Conservation (phyloP, 139 green algal species). For the Tetradesmus lagerheimii region DNA sequence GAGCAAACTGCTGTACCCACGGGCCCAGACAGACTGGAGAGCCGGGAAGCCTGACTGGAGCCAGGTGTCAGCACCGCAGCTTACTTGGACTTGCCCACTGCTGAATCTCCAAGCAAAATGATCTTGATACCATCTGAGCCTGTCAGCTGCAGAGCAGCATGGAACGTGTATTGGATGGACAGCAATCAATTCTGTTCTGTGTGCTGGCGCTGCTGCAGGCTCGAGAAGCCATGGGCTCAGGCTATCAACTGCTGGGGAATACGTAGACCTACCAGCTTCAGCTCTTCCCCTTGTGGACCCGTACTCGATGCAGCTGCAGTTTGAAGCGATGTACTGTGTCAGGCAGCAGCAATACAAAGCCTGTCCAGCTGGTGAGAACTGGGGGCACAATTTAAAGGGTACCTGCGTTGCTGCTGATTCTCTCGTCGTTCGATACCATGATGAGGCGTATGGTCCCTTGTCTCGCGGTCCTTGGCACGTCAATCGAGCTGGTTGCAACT, state of each 20-base stretch:
- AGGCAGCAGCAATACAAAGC: background rate
- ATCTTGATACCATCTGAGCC: constrained; percentile 65
- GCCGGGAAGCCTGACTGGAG: too few relatives aligned
- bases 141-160: constrained; percentile 56
- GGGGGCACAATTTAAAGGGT: background rate
- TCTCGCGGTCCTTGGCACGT: background rate
- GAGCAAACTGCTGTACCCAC: too few relatives aligned
- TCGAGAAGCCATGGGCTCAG: too few relatives aligned
- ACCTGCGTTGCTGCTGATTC: constrained; percentile 28
- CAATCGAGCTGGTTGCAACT: background rate
- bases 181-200: background rate
- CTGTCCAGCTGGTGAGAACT: background rate
- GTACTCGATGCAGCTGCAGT: constrained; percentile 16
- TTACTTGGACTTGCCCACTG: constrained; percentile 80
- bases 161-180: background rate
- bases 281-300: constrained; percentile 60
- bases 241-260: background rate
- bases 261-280: constrained; percentile 7
- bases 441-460: background rate
- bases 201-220: too few relatives aligned
- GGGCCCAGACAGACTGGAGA: too few relatives aligned
- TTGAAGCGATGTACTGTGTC: background rate
- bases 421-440: background rate
- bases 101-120: constrained; percentile 77
- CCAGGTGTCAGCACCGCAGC: constrained; percentile 2